These are phyloP conservation scores for Aspergillus sp. DNA, from an alignment of 2,329 filamentous ascomycete species.

Conservation along the genomic window DNA sequence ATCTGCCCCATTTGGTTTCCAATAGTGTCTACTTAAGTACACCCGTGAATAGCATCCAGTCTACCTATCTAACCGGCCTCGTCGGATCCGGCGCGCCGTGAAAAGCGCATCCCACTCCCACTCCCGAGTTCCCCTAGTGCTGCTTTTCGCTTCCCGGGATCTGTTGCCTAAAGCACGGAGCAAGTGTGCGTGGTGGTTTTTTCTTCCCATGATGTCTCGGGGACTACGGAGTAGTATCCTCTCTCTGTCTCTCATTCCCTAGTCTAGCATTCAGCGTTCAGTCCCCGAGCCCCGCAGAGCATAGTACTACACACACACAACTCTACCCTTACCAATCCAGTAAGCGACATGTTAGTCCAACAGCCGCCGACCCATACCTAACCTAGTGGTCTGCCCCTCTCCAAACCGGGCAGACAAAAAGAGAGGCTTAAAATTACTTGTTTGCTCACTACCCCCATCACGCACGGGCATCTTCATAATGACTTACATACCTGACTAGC, in stretches of 20 bases:
- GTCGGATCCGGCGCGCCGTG: conserved; percentile 1
- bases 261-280: not conserved
- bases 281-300: not conserved
- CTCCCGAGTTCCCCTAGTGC: not conserved
- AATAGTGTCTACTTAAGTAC: conserved; percentile 5
- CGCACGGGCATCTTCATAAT: not conserved
- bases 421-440: too few species aligned
- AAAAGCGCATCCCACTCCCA: not conserved
- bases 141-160: not conserved
- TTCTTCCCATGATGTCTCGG: not conserved
- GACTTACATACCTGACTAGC: too few species aligned
- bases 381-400: too few species aligned
- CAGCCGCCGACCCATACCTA: not conserved
- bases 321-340: not conserved
- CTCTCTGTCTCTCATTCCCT: not conserved
- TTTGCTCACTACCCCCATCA: not conserved
- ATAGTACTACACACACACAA: not conserved
- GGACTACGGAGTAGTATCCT: not conserved
- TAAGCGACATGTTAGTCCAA: not conserved
- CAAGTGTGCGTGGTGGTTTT: not conserved
- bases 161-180: not conserved
- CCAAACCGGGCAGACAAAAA: too few species aligned
- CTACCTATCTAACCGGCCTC: not conserved
- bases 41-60: not conserved
- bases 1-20: conserved; percentile 7